A percentile compares a stretch with the other conserved stretches of the same genome.
Evolutionary conservation across 31 red algal genomes (phyloP).

Genomic region (Pterothamnion heteromorphum): DNA sequence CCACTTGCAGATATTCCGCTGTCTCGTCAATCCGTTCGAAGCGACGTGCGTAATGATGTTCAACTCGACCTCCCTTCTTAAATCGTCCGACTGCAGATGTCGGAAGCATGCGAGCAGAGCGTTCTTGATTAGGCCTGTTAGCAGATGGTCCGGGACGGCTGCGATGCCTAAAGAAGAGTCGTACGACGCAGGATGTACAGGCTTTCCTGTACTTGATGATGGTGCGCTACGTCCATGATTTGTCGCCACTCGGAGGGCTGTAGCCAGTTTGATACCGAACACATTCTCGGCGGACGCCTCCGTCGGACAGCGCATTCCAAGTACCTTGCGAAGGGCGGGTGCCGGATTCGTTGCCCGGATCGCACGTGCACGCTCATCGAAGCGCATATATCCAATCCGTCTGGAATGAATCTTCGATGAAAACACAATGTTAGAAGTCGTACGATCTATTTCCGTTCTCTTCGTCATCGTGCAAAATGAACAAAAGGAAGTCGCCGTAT

Average conservation of each 20-base stretch:
- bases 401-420: background rate
- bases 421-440: background rate
- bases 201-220: background rate
- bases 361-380: background rate
- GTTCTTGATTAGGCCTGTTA: background rate
- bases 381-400: background rate
- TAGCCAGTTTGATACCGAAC: background rate
- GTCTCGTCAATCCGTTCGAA: background rate
- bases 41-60: background rate
- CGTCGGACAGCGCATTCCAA: background rate
- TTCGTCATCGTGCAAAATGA: background rate
- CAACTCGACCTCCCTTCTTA: background rate
- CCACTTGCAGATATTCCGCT: slow-evolving; percentile 1
- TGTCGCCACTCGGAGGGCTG: background rate
- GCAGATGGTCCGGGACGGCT: background rate
- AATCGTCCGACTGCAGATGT: background rate
- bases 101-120: background rate
- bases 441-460: background rate
- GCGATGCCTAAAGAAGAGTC: background rate
- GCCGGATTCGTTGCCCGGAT: background rate
- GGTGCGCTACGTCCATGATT: background rate
- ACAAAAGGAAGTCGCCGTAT: background rate
- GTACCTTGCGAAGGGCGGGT: background rate
- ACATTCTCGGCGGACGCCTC: background rate
- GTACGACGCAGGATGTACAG: background rate